A percentile compares a stretch with the other conserved stretches of the same genome.
These are phyloP conservation scores for Botryosphaeria dothidea DNA, from an alignment of 2,329 filamentous ascomycete species.

Conservation along the genomic window DNA sequence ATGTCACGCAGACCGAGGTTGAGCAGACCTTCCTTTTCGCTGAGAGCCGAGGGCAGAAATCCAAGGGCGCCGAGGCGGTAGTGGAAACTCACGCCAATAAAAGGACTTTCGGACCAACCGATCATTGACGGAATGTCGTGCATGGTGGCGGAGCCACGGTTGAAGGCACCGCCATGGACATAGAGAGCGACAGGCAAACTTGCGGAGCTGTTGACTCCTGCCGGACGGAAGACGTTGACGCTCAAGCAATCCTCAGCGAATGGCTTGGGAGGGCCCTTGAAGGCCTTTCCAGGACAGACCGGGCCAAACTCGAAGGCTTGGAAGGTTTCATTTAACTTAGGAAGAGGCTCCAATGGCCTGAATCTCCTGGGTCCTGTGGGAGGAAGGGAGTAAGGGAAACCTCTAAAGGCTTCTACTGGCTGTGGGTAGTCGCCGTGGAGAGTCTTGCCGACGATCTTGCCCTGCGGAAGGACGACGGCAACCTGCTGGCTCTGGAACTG, in stretches of 20 bases:
- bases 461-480: constrained; percentile 22
- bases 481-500: background rate
- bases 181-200: constrained; percentile 45
- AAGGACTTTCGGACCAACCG: constrained; percentile 49
- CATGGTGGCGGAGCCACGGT: constrained; percentile 35
- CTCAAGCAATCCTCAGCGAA: constrained; percentile 29
- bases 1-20: constrained; percentile 29
- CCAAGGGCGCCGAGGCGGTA: constrained; percentile 26
- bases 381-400: constrained; percentile 26
- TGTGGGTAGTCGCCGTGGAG: constrained; percentile 18
- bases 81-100: constrained; percentile 54
- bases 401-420: constrained; percentile 24
- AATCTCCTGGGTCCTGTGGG: constrained; percentile 26
- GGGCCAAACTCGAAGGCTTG: constrained; percentile 26
- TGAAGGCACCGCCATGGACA: constrained; percentile 66
- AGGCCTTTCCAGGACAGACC: constrained; percentile 25
- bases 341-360: constrained; percentile 25
- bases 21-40: constrained; percentile 34
- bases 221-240: constrained; percentile 26
- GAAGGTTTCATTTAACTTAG: constrained; percentile 19
- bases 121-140: constrained; percentile 65
- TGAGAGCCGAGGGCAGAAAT: constrained; percentile 21
- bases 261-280: constrained; percentile 22
- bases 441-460: constrained; percentile 21
- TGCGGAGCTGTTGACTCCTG: constrained; percentile 14